Evolutionary conservation across 768 basidiomycete species (phyloP).

Genomic region (Inosperma sp.): DNA sequence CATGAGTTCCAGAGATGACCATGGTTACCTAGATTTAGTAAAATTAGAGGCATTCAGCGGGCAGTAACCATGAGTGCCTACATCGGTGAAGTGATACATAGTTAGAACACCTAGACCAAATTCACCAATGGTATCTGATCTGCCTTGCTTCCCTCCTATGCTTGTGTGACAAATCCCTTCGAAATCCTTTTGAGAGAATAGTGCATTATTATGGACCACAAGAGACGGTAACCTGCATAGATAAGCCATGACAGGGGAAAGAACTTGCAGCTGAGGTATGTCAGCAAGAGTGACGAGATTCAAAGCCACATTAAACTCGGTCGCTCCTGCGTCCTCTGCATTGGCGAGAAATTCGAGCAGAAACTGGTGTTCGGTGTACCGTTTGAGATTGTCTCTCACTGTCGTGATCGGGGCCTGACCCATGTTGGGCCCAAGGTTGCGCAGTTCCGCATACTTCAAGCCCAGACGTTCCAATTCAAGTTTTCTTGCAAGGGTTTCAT

Average conservation of each 20-base stretch:
- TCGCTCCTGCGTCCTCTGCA: slow-evolving; percentile 46
- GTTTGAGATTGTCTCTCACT: slow-evolving; percentile 38
- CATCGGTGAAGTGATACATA: slow-evolving; percentile 51
- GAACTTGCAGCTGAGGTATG: slow-evolving; percentile 13
- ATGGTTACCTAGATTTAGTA: slow-evolving; percentile 26
- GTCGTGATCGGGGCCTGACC: slow-evolving; percentile 40
- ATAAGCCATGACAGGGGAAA: slow-evolving; percentile 33
- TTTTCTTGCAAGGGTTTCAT: slow-evolving; percentile 26
- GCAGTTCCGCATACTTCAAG: slow-evolving; percentile 27
- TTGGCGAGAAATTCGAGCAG: slow-evolving; percentile 51
- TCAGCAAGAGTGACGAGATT: background rate
- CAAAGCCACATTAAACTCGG: slow-evolving; percentile 37
- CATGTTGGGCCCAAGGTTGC: slow-evolving; percentile 35
- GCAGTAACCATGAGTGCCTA: slow-evolving; percentile 16
- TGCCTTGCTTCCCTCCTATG: slow-evolving; percentile 39
- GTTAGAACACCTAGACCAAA: slow-evolving; percentile 51
- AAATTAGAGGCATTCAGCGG: background rate
- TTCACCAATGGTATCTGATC: slow-evolving; percentile 41
- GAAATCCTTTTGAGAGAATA: slow-evolving; percentile 41
- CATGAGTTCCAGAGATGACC: slow-evolving; percentile 29
- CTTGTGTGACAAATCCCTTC: slow-evolving; percentile 43
- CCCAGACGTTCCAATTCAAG: slow-evolving; percentile 34
- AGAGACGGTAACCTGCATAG: slow-evolving; percentile 37
- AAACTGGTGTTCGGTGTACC: slow-evolving; percentile 42
- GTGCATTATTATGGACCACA: slow-evolving; percentile 41